A percentile compares a stretch with the other conserved stretches of the same genome.
Conservation (phyloP, 257 asterid genomes). For the Sherardia arvensis region DNA sequence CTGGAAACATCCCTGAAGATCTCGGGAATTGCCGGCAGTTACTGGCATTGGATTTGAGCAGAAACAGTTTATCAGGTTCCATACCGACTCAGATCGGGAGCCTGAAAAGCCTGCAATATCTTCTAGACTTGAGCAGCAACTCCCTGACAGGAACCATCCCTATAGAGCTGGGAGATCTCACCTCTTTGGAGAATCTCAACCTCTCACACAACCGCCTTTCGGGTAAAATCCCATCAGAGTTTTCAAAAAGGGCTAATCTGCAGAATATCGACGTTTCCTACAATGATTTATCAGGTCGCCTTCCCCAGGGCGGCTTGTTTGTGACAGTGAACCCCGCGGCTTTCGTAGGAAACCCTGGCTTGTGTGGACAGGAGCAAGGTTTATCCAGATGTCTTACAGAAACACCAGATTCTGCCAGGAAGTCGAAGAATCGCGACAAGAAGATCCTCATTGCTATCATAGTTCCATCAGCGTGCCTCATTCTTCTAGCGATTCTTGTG, state of each 20-base stretch:
- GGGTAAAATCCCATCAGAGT: slow-evolving; percentile 51
- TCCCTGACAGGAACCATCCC: slow-evolving; percentile 56
- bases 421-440: slow-evolving; percentile 22
- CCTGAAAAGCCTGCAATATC: slow-evolving; percentile 28
- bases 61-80: slow-evolving; percentile 44
- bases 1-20: slow-evolving; percentile 41
- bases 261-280: slow-evolving; percentile 45
- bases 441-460: slow-evolving; percentile 39
- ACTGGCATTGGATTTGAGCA: slow-evolving; percentile 39
- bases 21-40: slow-evolving; percentile 35
- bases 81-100: slow-evolving; percentile 55
- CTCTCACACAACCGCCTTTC: slow-evolving; percentile 54
- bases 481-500: slow-evolving; percentile 28
- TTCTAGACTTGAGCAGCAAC: slow-evolving; percentile 62
- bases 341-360: slow-evolving; percentile 42
- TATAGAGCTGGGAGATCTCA: slow-evolving; percentile 40
- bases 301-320: slow-evolving; percentile 45
- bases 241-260: slow-evolving; percentile 51
- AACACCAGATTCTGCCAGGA: slow-evolving; percentile 4
- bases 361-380: slow-evolving; percentile 65
- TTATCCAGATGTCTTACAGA: slow-evolving; percentile 35
- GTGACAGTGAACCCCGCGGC: slow-evolving; percentile 30
- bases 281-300: slow-evolving; percentile 58
- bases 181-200: slow-evolving; percentile 45
- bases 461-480: slow-evolving; percentile 37